phyloP scores from a whole-genome alignment of 2,329 filamentous ascomycete genomes.

The Cladophialophora yegresii region DNA sequence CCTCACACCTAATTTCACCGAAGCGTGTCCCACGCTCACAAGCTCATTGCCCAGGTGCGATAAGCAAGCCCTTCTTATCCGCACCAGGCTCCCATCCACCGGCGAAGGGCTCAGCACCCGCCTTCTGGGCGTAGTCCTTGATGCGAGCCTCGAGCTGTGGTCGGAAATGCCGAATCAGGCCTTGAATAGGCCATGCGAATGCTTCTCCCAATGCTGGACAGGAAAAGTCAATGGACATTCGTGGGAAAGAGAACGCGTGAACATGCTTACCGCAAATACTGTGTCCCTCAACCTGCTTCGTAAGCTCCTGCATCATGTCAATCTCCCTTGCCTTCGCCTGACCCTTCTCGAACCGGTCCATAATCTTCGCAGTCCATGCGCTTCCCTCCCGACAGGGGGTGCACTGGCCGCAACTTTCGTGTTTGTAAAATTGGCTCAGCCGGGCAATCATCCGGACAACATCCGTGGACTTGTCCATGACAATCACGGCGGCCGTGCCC shows the following conservation, averaged over 20 bases:
- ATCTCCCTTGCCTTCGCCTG: constrained; percentile 88
- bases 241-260: constrained; percentile 10
- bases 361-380: constrained; percentile 99
- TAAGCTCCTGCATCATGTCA: constrained; percentile 98
- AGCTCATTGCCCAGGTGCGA: constrained; percentile 79
- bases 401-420: constrained; percentile 98
- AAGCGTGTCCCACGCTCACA: neutral
- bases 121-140: constrained; percentile 73
- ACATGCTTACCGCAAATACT: constrained; percentile 82
- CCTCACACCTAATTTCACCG: neutral
- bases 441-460: constrained; percentile 91
- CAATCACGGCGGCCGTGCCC: constrained; percentile 94
- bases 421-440: constrained; percentile 94
- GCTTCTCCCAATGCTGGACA: constrained; percentile 81
- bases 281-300: constrained; percentile 98
- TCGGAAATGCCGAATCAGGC: constrained; percentile 96
- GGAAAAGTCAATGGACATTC: constrained; percentile 23
- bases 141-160: constrained; percentile 93
- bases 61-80: constrained; percentile 74
- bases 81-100: constrained; percentile 84
- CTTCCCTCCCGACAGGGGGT: constrained; percentile 98
- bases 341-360: constrained; percentile 92
- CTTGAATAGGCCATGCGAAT: constrained; percentile 98
- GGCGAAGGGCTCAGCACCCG: constrained; percentile 69
- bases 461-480: constrained; percentile 98